Evolutionary conservation across 2,329 filamentous ascomycete genomes (phyloP).

Genomic region (Colletotrichum aenigma): DNA sequence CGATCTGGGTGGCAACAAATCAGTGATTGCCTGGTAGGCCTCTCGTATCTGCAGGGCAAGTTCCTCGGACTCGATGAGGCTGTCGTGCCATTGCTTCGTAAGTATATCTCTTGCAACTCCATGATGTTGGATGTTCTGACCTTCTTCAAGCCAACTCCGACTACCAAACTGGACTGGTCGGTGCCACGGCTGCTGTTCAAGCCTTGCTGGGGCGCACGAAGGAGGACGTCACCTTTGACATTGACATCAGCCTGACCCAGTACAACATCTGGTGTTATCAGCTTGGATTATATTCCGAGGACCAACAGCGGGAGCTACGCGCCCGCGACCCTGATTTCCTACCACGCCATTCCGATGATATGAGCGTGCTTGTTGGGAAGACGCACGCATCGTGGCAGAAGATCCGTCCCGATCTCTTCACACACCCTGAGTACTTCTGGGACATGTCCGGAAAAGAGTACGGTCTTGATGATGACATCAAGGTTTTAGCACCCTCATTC

Average conservation of each 20-base stretch:
- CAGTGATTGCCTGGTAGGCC: neutral
- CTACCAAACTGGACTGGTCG: neutral
- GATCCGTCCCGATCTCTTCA: neutral
- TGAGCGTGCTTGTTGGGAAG: neutral
- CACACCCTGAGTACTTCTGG: neutral
- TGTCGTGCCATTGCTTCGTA: neutral
- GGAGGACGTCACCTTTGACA: conserved; percentile 23
- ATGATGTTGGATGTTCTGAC: fast-evolving
- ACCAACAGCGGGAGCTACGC: conserved; percentile 13
- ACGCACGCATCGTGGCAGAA: neutral
- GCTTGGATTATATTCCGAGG: conserved; percentile 23
- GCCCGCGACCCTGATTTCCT: conserved; percentile 4
- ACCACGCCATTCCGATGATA: neutral
- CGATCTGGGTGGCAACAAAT: neutral
- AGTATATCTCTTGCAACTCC: neutral
- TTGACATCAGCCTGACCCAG: conserved; percentile 28
- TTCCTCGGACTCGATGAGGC: neutral
- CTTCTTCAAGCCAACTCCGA: neutral
- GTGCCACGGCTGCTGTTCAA: neutral
- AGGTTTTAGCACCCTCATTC: neutral
- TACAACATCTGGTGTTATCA: conserved; percentile 30
- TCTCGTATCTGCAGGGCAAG: neutral
- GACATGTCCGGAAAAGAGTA: neutral
- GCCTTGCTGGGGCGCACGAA: conserved; percentile 23
- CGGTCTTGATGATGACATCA: neutral